phyloP scores from a whole-genome alignment of 148 eudicot genomes.

The Pharnaceum exiguum region DNA sequence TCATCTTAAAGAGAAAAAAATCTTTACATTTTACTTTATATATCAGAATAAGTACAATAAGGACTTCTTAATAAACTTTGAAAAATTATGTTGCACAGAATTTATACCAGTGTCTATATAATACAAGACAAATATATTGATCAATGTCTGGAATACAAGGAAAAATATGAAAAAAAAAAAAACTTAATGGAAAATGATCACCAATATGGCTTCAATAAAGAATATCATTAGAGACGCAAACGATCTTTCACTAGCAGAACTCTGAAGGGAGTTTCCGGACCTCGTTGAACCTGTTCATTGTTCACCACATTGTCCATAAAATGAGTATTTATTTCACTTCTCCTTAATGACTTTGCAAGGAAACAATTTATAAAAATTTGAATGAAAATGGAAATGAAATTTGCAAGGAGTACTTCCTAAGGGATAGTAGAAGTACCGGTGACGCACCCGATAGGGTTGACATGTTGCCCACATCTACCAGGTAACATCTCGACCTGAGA shows the following conservation, averaged over 20 bases:
- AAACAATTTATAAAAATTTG: neutral
- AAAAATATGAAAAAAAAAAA: too few species aligned
- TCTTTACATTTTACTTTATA: too few species aligned
- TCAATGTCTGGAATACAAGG: too few species aligned
- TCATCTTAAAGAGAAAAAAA: too few species aligned
- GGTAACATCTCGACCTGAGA: constrained; percentile 53
- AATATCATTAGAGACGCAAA: neutral
- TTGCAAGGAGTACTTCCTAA: too few species aligned
- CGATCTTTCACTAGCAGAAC: neutral
- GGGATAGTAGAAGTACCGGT: constrained; percentile 11
- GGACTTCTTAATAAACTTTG: too few species aligned
- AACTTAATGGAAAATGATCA: too few species aligned
- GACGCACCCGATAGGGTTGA: constrained; percentile 57
- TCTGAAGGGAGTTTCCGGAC: constrained; percentile 18
- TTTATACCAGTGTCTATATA: too few species aligned
- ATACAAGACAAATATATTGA: too few species aligned
- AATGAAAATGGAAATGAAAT: neutral
- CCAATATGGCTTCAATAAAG: constrained; percentile 2
- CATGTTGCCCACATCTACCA: constrained; percentile 57
- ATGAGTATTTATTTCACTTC: neutral
- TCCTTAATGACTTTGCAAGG: neutral
- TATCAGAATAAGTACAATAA: too few species aligned
- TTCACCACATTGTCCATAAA: neutral
- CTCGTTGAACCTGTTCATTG: constrained; percentile 6
- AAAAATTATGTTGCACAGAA: too few species aligned